Evolutionary conservation across 352 stramenopile species (phyloP), one percentile per base, ranked within the genome.

Genomic region (Globisporangium mamillatum): DNA sequence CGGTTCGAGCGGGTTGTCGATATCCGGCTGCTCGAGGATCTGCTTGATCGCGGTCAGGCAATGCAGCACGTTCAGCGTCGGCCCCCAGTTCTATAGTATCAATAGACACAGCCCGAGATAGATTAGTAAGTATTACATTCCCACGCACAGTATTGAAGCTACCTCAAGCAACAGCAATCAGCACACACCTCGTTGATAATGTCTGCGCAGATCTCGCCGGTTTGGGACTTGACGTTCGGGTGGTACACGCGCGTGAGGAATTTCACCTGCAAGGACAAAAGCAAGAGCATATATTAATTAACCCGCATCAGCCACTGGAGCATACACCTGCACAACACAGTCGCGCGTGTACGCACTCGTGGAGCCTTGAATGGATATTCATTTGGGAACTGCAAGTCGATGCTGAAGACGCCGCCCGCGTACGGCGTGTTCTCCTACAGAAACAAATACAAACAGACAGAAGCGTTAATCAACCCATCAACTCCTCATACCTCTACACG

Each of bases 171-270:
- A 22, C 10, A 55, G 12, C 2, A 46, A 46, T 0, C 6, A 44
- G 6, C 18, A 55, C 67, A 32, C 24, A 91, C 83, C 78, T 97
- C 87, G 60, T 95, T 97, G 70, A 98, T 97, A 22, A 99, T 84
- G 67, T 98, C 91, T 62, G 94, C 93, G 69, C 97, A 99, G 69
- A 99, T 98, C 80, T 99, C 96, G 59, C 97, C 97, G 14, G 86
- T 97, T 69, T 98, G 91, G 2, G 89, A 92, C 76, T 98, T 98
- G 59, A 99, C 90, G 66, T 98, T 98, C 29, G 96, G 96, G 86
- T 99, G 97, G 77, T 99, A 99, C 27, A 98, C 91, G 53, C 96
- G 91, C 20, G 95, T 98, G 48, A 98, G 73, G 69, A 99, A 99
- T 59, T 91, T 94, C 50, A 98, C 86, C 73, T 91, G 41, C 53